Evolutionary conservation across 2,329 filamentous ascomycete genomes (phyloP).

Genomic region (Colletotrichum noveboracense): DNA sequence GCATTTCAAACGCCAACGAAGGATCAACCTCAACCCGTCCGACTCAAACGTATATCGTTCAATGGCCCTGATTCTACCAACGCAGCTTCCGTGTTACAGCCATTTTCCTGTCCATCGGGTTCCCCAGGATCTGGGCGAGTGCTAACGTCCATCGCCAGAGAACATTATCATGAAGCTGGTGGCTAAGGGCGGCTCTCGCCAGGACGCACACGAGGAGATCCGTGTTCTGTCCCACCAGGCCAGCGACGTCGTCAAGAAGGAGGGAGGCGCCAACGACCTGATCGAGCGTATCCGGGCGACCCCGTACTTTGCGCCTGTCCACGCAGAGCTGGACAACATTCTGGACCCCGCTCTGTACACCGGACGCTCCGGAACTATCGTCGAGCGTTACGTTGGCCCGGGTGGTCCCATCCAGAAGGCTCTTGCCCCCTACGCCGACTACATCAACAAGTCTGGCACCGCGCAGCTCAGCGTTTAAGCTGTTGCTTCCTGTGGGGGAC

Average conservation of each 20-base stretch:
- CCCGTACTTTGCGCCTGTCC: constrained; percentile 77
- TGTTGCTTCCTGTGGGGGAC: not conserved
- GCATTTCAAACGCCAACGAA: not conserved
- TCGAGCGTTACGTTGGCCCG: constrained; percentile 48
- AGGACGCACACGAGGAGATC: constrained; percentile 88
- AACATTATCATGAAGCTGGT: constrained; percentile 81
- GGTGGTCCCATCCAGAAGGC: constrained; percentile 43
- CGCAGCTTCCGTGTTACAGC: not conserved
- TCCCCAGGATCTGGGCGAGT: not conserved
- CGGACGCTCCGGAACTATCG: constrained; percentile 49
- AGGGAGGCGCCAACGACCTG: constrained; percentile 39
- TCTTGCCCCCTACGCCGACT: constrained; percentile 40
- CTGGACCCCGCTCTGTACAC: constrained; percentile 64
- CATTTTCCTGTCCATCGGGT: not conserved
- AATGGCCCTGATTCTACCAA: not conserved
- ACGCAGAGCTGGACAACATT: constrained; percentile 71
- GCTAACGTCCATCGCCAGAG: constrained; percentile 26
- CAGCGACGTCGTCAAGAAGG: constrained; percentile 59
- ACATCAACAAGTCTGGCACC: constrained; percentile 37
- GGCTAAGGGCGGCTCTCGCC: constrained; percentile 72
- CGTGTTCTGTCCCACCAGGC: constrained; percentile 83
- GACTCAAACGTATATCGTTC: not conserved
- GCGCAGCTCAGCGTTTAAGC: constrained; percentile 42
- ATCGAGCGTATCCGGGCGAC: constrained; percentile 75
- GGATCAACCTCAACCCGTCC: not conserved